Base-by-base conservation (phyloP, 345 rosid species). In the Mercurialis annua region DNA sequence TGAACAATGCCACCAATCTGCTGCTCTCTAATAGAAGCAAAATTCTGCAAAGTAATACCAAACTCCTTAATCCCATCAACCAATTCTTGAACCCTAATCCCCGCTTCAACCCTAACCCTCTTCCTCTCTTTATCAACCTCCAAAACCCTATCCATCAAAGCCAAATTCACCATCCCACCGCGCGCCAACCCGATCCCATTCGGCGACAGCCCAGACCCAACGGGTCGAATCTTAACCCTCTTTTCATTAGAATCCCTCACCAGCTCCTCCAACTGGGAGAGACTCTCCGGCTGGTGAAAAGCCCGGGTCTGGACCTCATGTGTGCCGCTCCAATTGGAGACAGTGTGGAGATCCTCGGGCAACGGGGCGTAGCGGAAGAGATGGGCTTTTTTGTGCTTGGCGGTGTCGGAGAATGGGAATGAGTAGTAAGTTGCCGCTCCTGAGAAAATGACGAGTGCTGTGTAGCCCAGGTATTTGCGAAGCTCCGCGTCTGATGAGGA, bases 1-100 rank as follows among this genome's bases (percentile, higher is more conserved):
- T 93, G 97, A 78, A 93, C 70, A 79, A 94, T 91, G 76, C 99
- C 99, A 76, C 98, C 98, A 78, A 94, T 87, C 82, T 94, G 98
- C 83, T 91, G 98, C 82, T 89, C 98, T 78, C 99, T 84, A 68
- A 91, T 94, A 67, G 97, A 94, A 3, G 97, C 96, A 66, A 91
- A 89, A 70, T 94, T 94, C 85, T 91, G 96, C 67, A 94, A 86
- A 76, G 98, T 94, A 49, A 94, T 69, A 4, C 89, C 93, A 77
- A 78, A 68, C 3, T 89, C 90, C 71, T 91, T 85, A 64, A 91
- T 89, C 66, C 83, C 92, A 74, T 94, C 98, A 34, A 91, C 96
- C 69, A 91, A 73, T 68, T 83, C 82, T 84, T 94, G 98, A 49
- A 94, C 99, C 74, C 96, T 75, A 53, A 94, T 85, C 29, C 99